Percentiles rank a stretch among this genome's conserved stretches.
Conservation (phyloP, 352 stramenopile species). For the Albugo laibachii region DNA sequence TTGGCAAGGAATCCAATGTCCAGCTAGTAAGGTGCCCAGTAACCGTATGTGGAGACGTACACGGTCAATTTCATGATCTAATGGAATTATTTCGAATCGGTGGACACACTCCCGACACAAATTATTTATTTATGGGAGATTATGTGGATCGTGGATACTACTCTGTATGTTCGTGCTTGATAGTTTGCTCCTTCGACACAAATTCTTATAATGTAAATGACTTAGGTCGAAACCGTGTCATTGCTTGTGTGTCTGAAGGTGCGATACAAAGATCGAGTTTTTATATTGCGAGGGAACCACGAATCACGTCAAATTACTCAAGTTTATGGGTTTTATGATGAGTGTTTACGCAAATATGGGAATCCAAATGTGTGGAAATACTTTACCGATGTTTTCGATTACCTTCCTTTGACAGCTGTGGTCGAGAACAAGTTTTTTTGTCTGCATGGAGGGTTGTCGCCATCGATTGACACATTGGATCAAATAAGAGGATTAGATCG, state of each 20-base stretch:
- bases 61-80: constrained; percentile 48
- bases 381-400: constrained; percentile 88
- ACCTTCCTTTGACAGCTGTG: constrained; percentile 88
- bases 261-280: constrained; percentile 83
- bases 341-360: constrained; percentile 98
- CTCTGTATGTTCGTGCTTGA: constrained; percentile 22
- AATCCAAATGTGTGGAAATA: constrained; percentile 49
- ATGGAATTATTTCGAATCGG: constrained; percentile 66
- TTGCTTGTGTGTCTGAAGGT: constrained; percentile 89
- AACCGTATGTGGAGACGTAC: constrained; percentile 82
- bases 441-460: constrained; percentile 75
- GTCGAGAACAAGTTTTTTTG: constrained; percentile 87
- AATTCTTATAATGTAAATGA: constrained; percentile 5
- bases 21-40: constrained; percentile 92
- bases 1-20: constrained; percentile 95
- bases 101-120: constrained; percentile 79
- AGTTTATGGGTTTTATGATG: constrained; percentile 97
- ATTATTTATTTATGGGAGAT: constrained; percentile 98
- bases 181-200: background rate
- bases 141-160: constrained; percentile 99
- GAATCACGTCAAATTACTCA: constrained; percentile 93
- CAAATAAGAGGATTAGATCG: constrained; percentile 87
- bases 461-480: constrained; percentile 83
- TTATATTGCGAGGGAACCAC: constrained; percentile 86
- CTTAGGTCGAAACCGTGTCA: constrained; percentile 76